Conservation (phyloP, 2,329 filamentous ascomycete genomes). For the Calonectria honghensis region DNA sequence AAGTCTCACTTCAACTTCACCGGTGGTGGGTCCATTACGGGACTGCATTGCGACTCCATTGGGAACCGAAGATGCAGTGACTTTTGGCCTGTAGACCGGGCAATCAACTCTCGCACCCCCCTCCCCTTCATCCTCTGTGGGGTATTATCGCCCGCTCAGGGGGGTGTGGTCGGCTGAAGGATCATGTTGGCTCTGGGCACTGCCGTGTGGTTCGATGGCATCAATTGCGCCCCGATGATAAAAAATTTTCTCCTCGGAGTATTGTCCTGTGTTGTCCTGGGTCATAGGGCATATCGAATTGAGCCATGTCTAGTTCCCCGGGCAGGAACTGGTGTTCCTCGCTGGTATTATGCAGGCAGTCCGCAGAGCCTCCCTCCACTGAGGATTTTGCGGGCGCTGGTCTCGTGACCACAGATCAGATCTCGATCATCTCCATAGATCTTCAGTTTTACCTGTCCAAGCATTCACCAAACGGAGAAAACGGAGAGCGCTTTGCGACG, state of each 20-base stretch:
- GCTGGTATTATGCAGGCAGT: not conserved
- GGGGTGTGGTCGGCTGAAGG: conserved; percentile 20
- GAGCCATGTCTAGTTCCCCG: not conserved
- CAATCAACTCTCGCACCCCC: conserved; percentile 37
- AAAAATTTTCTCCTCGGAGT: not conserved
- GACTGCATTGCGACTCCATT: conserved; percentile 42
- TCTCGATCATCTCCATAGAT: conserved; percentile 21
- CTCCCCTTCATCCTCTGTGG: conserved; percentile 14
- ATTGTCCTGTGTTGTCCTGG: not conserved
- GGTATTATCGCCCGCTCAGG: conserved; percentile 9
- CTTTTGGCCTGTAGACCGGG: conserved; percentile 15
- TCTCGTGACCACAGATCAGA: conserved; percentile 49
- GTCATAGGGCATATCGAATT: not conserved
- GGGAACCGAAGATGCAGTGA: conserved; percentile 48
- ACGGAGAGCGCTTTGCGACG: conserved; percentile 39
- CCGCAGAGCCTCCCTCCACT: conserved; percentile 34
- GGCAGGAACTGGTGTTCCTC: not conserved
- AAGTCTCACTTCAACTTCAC: conserved; percentile 43
- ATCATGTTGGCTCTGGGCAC: conserved; percentile 25
- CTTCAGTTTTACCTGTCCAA: conserved; percentile 23
- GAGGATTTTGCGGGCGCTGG: conserved; percentile 22
- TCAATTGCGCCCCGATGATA: conserved; percentile 3
- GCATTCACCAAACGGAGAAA: conserved; percentile 8
- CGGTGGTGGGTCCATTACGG: conserved; percentile 44
- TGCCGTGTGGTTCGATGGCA: conserved; percentile 15